Percentiles rank a stretch among this genome's conserved stretches.
Evolutionary conservation across 2,329 filamentous ascomycete genomes (phyloP).

Genomic region (Colletotrichum sp.): DNA sequence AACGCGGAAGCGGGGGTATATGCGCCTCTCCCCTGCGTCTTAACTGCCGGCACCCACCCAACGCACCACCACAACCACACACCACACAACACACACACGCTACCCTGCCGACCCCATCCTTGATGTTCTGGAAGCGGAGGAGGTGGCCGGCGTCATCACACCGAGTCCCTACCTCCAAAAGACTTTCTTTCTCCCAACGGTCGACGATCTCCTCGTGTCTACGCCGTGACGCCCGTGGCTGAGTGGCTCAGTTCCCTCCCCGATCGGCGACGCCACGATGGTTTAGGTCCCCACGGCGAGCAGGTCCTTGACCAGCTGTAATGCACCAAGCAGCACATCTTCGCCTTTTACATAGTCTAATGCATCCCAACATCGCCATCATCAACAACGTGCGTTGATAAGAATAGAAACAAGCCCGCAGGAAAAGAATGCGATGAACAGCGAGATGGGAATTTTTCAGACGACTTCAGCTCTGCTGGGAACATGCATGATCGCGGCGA

Average conservation of each 20-base stretch:
- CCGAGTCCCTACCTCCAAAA: neutral
- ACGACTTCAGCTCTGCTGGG: neutral
- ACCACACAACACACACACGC: neutral
- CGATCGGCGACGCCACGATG: neutral
- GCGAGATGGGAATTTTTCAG: neutral
- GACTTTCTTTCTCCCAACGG: neutral
- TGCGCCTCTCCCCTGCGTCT: slow-evolving; percentile 18
- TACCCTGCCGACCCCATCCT: neutral
- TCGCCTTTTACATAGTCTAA: neutral
- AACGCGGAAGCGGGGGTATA: neutral
- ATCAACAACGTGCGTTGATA: neutral
- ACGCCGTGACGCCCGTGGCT: neutral
- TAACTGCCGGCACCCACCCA: slow-evolving; percentile 15
- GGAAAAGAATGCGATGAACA: neutral
- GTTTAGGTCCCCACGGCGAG: neutral
- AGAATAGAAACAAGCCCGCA: neutral
- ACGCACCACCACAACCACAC: neutral
- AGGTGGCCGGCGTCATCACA: slow-evolving; percentile 1
- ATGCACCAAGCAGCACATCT: neutral
- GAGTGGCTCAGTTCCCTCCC: neutral
- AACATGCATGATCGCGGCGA: neutral
- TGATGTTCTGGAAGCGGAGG: neutral
- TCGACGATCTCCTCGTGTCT: neutral
- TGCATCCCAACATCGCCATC: neutral
- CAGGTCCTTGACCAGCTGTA: neutral